Evolutionary conservation across 805 yeast genomes (phyloP).

Genomic region (Cyberlindnera nakhonratchasimensis): DNA sequence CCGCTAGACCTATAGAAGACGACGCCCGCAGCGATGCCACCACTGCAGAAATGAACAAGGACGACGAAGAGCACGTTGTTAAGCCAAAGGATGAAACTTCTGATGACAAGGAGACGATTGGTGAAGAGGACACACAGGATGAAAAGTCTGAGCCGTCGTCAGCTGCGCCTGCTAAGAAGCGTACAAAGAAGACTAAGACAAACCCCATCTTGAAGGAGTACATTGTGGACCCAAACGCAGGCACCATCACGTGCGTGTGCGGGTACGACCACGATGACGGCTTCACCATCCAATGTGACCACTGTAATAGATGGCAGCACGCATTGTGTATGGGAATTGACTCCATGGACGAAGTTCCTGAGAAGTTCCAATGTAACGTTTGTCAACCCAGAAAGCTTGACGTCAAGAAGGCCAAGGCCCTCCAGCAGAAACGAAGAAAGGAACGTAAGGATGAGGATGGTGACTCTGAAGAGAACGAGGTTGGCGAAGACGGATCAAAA

Average conservation of each 20-base stretch:
- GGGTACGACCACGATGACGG: slow-evolving; percentile 88
- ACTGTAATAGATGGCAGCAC: slow-evolving; percentile 93
- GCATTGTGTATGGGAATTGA: slow-evolving; percentile 82
- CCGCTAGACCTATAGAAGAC: slow-evolving; percentile 5
- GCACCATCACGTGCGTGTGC: slow-evolving; percentile 86
- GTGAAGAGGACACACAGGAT: slow-evolving; percentile 16
- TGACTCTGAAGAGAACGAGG: slow-evolving; percentile 5
- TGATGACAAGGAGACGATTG: slow-evolving; percentile 11
- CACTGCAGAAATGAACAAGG: slow-evolving; percentile 9
- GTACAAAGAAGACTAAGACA: slow-evolving; percentile 12
- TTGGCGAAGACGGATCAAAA: slow-evolving; percentile 6
- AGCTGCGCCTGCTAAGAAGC: slow-evolving; percentile 7
- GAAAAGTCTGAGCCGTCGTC: slow-evolving; percentile 3
- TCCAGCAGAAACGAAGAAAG: slow-evolving; percentile 31
- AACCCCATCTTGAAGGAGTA: slow-evolving; percentile 31
- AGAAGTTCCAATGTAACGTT: slow-evolving; percentile 71
- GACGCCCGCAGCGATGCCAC: slow-evolving; percentile 11
- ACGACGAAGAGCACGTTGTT: background rate
- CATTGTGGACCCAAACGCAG: slow-evolving; percentile 77
- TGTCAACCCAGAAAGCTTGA: slow-evolving; percentile 59
- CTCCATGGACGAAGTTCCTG: slow-evolving; percentile 74
- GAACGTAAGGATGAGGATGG: slow-evolving; percentile 10
- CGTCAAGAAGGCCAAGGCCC: slow-evolving; percentile 38
- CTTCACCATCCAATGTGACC: slow-evolving; percentile 90
- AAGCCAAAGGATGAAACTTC: slow-evolving; percentile 1